phyloP scores from a whole-genome alignment of 768 basidiomycete species.

The Xerocomellus chrysenteron region DNA sequence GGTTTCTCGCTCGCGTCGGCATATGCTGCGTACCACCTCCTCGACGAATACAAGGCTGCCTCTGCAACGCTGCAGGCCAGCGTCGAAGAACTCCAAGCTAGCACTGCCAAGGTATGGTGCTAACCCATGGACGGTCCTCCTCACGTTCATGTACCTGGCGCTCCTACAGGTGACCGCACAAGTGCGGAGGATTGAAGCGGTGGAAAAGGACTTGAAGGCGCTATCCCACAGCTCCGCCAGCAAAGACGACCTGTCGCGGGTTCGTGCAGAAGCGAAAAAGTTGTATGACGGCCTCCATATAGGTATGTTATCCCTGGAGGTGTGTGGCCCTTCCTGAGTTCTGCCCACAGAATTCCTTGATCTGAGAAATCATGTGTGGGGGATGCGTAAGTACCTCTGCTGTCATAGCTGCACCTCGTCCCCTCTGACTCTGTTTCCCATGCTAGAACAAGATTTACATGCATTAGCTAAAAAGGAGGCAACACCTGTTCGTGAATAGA shows the following conservation, averaged over 20 bases:
- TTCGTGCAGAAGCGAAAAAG: slow-evolving; percentile 84
- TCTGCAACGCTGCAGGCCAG: slow-evolving; percentile 86
- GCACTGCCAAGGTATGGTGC: slow-evolving; percentile 68
- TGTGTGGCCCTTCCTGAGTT: not conserved
- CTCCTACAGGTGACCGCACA: slow-evolving; percentile 71
- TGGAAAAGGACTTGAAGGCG: slow-evolving; percentile 86
- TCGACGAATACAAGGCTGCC: slow-evolving; percentile 89
- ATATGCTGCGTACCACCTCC: slow-evolving; percentile 79
- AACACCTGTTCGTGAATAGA: slow-evolving; percentile 56
- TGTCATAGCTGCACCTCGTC: not conserved
- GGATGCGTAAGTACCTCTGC: slow-evolving; percentile 64
- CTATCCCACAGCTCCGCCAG: slow-evolving; percentile 61
- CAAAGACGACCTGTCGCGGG: slow-evolving; percentile 77
- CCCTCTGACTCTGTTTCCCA: not conserved
- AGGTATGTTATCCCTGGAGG: slow-evolving; percentile 43
- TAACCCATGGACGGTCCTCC: not conserved
- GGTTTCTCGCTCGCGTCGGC: slow-evolving; percentile 90
- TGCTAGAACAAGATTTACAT: slow-evolving; percentile 77
- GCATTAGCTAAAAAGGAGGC: slow-evolving; percentile 66
- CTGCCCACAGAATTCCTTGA: slow-evolving; percentile 68
- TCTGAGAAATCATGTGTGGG: slow-evolving; percentile 80
- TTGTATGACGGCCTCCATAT: slow-evolving; percentile 81
- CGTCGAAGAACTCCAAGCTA: slow-evolving; percentile 81
- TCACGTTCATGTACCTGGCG: not conserved
- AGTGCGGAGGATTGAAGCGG: slow-evolving; percentile 77